phyloP scores from a whole-genome alignment of 1,284 basidiomycete species.

The Tilletia setariae region DNA sequence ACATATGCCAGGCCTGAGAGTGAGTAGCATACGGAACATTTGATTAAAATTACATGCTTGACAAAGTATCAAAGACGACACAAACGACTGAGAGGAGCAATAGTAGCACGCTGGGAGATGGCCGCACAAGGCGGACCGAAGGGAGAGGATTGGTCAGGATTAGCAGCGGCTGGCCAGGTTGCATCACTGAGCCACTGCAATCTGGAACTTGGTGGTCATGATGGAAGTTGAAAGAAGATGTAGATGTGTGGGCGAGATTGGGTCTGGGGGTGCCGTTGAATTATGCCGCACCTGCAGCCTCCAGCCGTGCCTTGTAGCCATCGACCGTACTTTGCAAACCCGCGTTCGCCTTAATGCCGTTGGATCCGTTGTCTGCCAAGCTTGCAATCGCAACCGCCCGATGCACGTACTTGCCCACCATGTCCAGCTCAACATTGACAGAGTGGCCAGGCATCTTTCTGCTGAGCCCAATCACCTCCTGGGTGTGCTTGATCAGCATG shows the following conservation, averaged over 20 bases:
- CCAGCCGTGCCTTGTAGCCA: constrained; percentile 12
- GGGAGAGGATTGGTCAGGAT: too few relatives aligned
- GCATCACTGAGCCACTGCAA: too few relatives aligned
- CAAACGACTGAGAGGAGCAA: neutral
- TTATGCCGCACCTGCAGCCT: constrained; percentile 1
- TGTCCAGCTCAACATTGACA: constrained; percentile 53
- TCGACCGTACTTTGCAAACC: neutral
- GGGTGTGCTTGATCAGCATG: constrained; percentile 54
- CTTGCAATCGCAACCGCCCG: constrained; percentile 38
- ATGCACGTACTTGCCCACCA: constrained; percentile 53
- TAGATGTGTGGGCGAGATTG: too few relatives aligned
- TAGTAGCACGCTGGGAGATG: neutral
- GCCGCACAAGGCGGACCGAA: too few relatives aligned
- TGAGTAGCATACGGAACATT: neutral
- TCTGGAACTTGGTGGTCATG: neutral
- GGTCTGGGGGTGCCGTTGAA: too few relatives aligned
- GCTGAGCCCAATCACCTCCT: constrained; percentile 49
- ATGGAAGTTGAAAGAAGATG: neutral
- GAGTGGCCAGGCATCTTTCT: constrained; percentile 46
- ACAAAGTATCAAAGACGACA: neutral
- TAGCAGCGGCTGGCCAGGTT: too few relatives aligned
- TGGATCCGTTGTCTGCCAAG: neutral
- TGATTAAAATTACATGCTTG: constrained; percentile 13
- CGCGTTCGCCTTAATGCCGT: neutral
- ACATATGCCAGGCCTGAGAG: too few relatives aligned